Conservation (phyloP, 768 basidiomycete genomes). For the Suillus clintonianus region DNA sequence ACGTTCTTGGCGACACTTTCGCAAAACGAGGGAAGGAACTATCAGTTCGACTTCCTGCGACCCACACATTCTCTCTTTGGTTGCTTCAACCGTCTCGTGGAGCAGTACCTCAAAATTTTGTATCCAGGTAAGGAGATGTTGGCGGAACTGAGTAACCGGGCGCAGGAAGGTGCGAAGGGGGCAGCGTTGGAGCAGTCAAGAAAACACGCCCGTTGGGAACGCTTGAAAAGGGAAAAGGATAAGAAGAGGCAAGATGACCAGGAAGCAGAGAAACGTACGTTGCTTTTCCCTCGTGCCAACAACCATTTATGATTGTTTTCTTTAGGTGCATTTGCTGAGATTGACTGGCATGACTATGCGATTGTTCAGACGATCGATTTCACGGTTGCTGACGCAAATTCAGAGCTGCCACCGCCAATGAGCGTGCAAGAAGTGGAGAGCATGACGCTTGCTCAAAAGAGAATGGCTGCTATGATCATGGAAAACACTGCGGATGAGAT, state of each 20-base stretch:
- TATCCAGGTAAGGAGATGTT: conserved; percentile 78
- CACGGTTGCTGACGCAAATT: conserved; percentile 85
- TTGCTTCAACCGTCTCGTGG: conserved; percentile 96
- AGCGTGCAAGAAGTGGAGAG: conserved; percentile 91
- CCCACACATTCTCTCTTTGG: conserved; percentile 96
- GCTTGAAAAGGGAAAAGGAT: conserved; percentile 77
- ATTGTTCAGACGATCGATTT: conserved; percentile 99
- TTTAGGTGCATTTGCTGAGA: conserved; percentile 89
- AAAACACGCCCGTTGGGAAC: conserved; percentile 88
- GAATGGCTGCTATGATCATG: conserved; percentile 98
- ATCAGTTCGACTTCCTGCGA: conserved; percentile 96
- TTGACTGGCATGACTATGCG: conserved; percentile 99
- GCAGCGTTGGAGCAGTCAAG: conserved; percentile 73
- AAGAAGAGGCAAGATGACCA: conserved; percentile 88
- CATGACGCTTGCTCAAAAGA: conserved; percentile 96
- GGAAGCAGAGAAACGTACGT: conserved; percentile 86
- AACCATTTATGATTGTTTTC: conserved; percentile 7
- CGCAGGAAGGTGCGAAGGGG: conserved; percentile 71
- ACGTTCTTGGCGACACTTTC: conserved; percentile 85
- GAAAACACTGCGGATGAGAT: conserved; percentile 89
- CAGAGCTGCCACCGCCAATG: conserved; percentile 96
- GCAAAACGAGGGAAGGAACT: conserved; percentile 88
- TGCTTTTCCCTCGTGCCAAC: not conserved
- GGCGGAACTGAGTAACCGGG: conserved; percentile 69
- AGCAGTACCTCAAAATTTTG: conserved; percentile 91